phyloP scores from a whole-genome alignment of 164 flowering plant genomes.

The Macadamia integrifolia region DNA sequence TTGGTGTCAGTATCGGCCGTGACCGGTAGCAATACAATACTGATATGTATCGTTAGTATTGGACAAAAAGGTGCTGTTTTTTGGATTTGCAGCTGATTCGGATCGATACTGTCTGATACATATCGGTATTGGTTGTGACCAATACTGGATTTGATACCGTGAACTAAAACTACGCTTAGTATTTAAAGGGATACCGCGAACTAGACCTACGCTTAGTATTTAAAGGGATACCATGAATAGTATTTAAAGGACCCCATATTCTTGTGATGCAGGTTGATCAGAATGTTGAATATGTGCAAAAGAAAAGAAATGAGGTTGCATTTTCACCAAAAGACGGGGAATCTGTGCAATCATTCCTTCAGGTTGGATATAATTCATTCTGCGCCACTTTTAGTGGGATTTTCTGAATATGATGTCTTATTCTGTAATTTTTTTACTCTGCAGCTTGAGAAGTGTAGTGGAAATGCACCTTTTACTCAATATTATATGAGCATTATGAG shows the following conservation, averaged over 20 bases:
- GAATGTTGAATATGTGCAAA: slow-evolving; percentile 70
- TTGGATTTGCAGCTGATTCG: too few species aligned
- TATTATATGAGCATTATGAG: slow-evolving; percentile 20
- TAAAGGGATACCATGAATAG: too few species aligned
- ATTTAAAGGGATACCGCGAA: too few species aligned
- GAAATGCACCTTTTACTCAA: slow-evolving; percentile 20
- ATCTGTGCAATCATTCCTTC: slow-evolving; percentile 70
- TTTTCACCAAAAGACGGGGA: slow-evolving; percentile 82
- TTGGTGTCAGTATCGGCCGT: too few species aligned
- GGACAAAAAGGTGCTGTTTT: too few species aligned
- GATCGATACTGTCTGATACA: too few species aligned
- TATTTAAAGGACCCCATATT: neutral
- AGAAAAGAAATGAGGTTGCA: slow-evolving; percentile 71
- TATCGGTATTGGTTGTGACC: too few species aligned
- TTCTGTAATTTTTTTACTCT: neutral
- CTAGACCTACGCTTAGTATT: too few species aligned
- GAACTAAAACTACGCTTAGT: too few species aligned
- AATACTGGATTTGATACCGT: too few species aligned
- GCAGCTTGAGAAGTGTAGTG: slow-evolving; percentile 17
- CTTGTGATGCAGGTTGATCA: slow-evolving; percentile 56
- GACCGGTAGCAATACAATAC: too few species aligned
- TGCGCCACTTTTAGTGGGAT: neutral
- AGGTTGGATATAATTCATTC: slow-evolving; percentile 39
- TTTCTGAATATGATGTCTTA: neutral
- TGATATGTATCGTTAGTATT: too few species aligned